Base-by-base conservation (phyloP, 2,329 filamentous ascomycete species). In the Byssothecium circinans region DNA sequence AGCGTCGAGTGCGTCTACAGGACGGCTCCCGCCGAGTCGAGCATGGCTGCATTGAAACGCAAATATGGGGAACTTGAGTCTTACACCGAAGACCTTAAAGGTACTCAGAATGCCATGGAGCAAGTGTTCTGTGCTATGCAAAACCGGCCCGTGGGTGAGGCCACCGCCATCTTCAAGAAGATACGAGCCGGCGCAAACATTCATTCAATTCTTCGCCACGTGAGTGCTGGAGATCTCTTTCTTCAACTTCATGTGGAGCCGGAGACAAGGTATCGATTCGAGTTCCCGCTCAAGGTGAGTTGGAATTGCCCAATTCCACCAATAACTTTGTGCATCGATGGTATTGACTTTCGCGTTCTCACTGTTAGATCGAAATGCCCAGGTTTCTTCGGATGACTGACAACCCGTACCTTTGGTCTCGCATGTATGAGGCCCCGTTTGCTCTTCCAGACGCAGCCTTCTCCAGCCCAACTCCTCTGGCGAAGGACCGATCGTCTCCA, bases 11-110 rank as follows among this genome's bases (percentile, higher is more conserved):
- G 42, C 14, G 25, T 38, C 8, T 45, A 45, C 15, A 15, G 38
- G 10, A 32, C 15, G 10, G 27, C 23, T 8, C 38, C 38, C 4
- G 15, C 25, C n/a, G 42, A 45, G 33, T 30, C 42, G 3, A 43
- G 18, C 7, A 19, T 34, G 27, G 29, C 15, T 15, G 34, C 35
- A 12, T 8, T 39, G 12, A 46, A 46, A 19, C 36, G 43, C 5
- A 40, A 35, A 18, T 35, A 40, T 22, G 43, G 37, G 2, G 43
- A 40, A 15, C 18, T 46, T n/a, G 36, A 46, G 29, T 15, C 29
- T 14, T 23, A 35, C 11, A 15, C 10, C 34, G 22, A 38, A 4
- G 15, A 32, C 1, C 22, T 32, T 11, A 29, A 22, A 32, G 14
- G 12, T 2, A 38, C 42, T n/a, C 15, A 41, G n/a, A 23, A 17